Conservation (phyloP, 441 rosid genomes). For the Pelargonium myrrhifolium region DNA sequence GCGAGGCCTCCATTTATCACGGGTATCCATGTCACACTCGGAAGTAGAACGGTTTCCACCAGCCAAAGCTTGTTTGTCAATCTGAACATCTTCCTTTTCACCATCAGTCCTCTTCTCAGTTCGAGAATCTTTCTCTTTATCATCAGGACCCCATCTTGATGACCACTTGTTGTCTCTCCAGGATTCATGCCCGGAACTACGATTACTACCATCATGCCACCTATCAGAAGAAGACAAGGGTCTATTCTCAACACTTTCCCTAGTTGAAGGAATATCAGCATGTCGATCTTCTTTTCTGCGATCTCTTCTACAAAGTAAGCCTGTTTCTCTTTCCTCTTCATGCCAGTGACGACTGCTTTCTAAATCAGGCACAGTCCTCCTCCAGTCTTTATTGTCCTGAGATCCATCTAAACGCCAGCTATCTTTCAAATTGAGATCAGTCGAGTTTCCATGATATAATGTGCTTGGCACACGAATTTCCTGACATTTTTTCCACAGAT, state of each 20-base stretch:
- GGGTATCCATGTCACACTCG: slow-evolving; percentile 75
- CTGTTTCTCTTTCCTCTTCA: slow-evolving; percentile 95
- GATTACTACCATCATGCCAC: slow-evolving; percentile 46
- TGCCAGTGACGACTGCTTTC: slow-evolving; percentile 77
- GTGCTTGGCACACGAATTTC: slow-evolving; percentile 55
- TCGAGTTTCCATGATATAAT: slow-evolving; percentile 42
- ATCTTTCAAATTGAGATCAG: slow-evolving; percentile 59
- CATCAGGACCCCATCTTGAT: slow-evolving; percentile 97
- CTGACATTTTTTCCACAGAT: slow-evolving; percentile 25
- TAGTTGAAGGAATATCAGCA: slow-evolving; percentile 35
- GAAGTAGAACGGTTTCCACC: slow-evolving; percentile 35
- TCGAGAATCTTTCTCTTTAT: slow-evolving; percentile 72
- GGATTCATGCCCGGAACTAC: slow-evolving; percentile 39
- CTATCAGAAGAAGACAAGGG: slow-evolving; percentile 53
- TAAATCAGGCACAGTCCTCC: slow-evolving; percentile 44
- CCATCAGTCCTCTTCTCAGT: slow-evolving; percentile 52
- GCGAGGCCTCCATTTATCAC: slow-evolving; percentile 97
- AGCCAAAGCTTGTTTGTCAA: slow-evolving; percentile 40
- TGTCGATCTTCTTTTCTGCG: slow-evolving; percentile 74
- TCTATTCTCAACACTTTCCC: slow-evolving; percentile 52
- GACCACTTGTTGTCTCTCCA: slow-evolving; percentile 91
- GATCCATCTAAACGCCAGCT: slow-evolving; percentile 76
- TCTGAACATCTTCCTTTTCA: slow-evolving; percentile 53
- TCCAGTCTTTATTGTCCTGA: slow-evolving; percentile 79
- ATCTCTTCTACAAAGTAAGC: slow-evolving; percentile 73